These are phyloP conservation scores for Micractinium conductrix DNA, from an alignment of 139 green algal genomes.

Conservation along the genomic window DNA sequence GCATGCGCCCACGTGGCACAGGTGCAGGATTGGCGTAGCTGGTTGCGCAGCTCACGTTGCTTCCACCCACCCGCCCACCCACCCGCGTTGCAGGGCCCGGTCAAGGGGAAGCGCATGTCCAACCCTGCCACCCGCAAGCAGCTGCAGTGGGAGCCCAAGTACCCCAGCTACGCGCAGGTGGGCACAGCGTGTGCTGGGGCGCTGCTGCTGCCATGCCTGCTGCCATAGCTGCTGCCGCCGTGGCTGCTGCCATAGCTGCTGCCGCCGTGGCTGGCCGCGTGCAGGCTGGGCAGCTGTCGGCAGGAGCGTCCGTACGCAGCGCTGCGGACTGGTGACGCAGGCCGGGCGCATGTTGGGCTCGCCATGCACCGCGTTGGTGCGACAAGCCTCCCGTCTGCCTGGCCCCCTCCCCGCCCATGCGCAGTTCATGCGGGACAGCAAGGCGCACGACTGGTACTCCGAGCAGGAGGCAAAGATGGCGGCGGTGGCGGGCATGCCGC, in stretches of 20 bases:
- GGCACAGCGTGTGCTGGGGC: no score
- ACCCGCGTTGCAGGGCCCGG: no score
- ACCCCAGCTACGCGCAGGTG: slow-evolving; percentile 52
- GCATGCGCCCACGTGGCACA: no score
- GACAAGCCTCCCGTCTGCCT: neutral
- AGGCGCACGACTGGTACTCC: slow-evolving; percentile 45
- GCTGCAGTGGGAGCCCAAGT: slow-evolving; percentile 83
- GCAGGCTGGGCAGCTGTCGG: no score
- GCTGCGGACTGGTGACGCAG: neutral
- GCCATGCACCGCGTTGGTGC: neutral
- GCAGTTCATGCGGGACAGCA: slow-evolving; percentile 42
- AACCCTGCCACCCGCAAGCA: slow-evolving; percentile 66
- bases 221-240: no score
- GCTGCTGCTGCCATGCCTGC: no score
- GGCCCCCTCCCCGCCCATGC: no score
- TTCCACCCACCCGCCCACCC: no score
- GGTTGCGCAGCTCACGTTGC: no score
- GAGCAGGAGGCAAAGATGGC: slow-evolving; percentile 5
- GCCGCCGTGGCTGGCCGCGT: neutral
- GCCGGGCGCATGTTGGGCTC: neutral
- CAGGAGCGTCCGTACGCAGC: no score
- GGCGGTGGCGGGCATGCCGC: slow-evolving; percentile 30
- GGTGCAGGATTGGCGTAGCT: no score
- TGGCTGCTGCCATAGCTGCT: no score
- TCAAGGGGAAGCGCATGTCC: slow-evolving; percentile 74